These are phyloP conservation scores for Pouteria glomerata DNA, from an alignment of 148 eudicot genomes.

Conservation along the genomic window DNA sequence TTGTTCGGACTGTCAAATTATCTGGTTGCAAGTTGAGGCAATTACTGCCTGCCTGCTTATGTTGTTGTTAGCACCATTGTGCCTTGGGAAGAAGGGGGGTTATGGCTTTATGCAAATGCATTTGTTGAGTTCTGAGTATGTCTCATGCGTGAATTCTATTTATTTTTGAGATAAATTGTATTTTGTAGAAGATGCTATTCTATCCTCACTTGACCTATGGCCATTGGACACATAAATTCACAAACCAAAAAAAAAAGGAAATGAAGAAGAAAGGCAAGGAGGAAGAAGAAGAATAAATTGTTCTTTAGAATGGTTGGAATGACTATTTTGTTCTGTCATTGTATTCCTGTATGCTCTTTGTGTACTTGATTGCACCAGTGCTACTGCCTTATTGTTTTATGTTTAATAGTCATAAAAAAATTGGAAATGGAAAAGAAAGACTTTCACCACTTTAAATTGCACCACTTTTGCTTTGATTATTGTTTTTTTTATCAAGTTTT, in stretches of 20 bases:
- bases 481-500: not conserved
- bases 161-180: not conserved
- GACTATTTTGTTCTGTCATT: not conserved
- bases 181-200: not conserved
- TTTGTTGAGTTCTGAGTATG: not conserved
- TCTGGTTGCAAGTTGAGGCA: not conserved
- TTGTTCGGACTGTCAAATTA: not conserved
- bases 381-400: not conserved
- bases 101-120: not conserved
- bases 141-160: not conserved
- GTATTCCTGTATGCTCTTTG: not conserved
- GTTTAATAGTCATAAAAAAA: no score
- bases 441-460: not conserved
- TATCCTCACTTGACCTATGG: not conserved
- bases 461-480: not conserved
- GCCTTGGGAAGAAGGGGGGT: no score
- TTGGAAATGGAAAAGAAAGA: no score
- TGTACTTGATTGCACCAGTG: not conserved
- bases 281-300: not conserved
- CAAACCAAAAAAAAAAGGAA: no score
- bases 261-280: no score
- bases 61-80: no score
- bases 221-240: not conserved
- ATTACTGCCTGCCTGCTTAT: not conserved
- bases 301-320: not conserved